Evolutionary conservation across 2,329 filamentous ascomycete genomes (phyloP).

Genomic region (Diaporthe velutina): DNA sequence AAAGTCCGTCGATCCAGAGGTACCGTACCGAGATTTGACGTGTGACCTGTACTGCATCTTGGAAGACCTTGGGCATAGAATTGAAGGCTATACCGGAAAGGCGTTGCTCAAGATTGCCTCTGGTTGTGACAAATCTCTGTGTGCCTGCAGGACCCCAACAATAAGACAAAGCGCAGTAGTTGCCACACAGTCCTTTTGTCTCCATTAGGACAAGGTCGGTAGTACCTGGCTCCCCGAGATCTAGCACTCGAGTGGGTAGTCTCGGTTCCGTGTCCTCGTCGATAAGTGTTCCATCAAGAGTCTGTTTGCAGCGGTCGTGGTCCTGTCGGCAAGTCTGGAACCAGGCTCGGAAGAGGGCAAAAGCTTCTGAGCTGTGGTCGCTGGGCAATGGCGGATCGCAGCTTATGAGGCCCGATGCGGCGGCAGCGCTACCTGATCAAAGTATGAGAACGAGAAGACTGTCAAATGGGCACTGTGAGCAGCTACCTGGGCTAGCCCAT

Average conservation of each 20-base stretch:
- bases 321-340: neutral
- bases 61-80: neutral
- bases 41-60: neutral
- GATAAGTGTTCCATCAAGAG: neutral
- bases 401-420: neutral
- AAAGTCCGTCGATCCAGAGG: neutral
- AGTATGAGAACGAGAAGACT: neutral
- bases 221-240: neutral
- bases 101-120: neutral
- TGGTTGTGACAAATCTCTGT: neutral
- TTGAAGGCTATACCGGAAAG: neutral
- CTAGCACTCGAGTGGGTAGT: neutral
- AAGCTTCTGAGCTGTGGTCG: neutral
- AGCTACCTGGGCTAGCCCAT: neutral
- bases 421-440: neutral
- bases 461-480: neutral
- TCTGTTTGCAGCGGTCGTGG: neutral
- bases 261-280: neutral
- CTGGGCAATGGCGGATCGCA: neutral
- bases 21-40: neutral
- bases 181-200: neutral
- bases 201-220: neutral
- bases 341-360: neutral
- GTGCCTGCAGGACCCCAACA: neutral
- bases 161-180: neutral